Conservation (phyloP, 1,284 basidiomycete species). For the Trametes sp. region DNA sequence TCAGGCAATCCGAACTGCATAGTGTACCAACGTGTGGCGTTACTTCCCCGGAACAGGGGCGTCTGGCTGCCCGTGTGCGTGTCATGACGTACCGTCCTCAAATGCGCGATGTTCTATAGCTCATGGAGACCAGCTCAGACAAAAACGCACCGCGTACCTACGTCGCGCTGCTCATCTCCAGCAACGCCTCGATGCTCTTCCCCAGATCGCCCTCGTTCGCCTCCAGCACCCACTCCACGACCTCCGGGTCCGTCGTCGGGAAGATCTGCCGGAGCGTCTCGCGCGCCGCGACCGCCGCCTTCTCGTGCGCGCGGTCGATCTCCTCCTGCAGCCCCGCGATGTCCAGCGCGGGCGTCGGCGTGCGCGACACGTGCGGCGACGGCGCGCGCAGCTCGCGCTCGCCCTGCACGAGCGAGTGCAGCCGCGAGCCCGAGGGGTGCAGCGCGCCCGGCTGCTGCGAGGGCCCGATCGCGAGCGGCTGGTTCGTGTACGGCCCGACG, state of each 20-base stretch:
- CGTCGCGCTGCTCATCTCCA: slow-evolving; percentile 75
- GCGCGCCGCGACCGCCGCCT: slow-evolving; percentile 67
- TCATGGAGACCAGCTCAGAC: not conserved
- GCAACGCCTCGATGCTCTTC: slow-evolving; percentile 83
- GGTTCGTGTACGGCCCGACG: slow-evolving; percentile 49
- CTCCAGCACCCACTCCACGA: slow-evolving; percentile 87
- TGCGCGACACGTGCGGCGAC: slow-evolving; percentile 59
- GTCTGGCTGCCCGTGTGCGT: too few relatives aligned
- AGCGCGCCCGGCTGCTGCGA: slow-evolving; percentile 46
- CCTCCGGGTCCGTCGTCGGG: slow-evolving; percentile 80
- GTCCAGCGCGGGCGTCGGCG: slow-evolving; percentile 75
- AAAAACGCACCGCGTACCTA: slow-evolving; percentile 25
- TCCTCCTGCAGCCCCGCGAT: slow-evolving; percentile 75
- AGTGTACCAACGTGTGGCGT: too few relatives aligned
- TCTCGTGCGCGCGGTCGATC: slow-evolving; percentile 79
- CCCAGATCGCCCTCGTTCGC: slow-evolving; percentile 90
- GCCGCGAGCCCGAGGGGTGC: slow-evolving; percentile 52
- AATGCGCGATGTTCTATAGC: too few relatives aligned
- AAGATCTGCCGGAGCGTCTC: slow-evolving; percentile 89
- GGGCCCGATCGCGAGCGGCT: slow-evolving; percentile 48
- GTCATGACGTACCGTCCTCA: too few relatives aligned
- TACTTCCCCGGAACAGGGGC: too few relatives aligned
- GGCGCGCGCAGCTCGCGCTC: slow-evolving; percentile 27
- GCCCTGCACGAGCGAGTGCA: slow-evolving; percentile 46
- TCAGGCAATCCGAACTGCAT: too few relatives aligned